Evolutionary conservation across 805 yeast species (phyloP), one percentile per base, ranked within the genome.

Genomic region (Kodamaea kakaduensis): DNA sequence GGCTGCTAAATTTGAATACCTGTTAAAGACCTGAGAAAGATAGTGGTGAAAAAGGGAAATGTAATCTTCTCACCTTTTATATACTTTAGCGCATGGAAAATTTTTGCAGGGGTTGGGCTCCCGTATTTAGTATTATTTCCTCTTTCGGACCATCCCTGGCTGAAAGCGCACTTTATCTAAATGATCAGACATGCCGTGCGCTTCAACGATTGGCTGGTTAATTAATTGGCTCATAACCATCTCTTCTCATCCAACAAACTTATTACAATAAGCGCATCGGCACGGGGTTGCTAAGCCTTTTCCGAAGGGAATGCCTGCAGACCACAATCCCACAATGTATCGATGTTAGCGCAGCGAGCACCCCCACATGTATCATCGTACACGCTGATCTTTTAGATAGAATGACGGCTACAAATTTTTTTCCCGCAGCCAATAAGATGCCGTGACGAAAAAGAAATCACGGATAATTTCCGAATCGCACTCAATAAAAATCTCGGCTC

Each of bases 1-100:
- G 37, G 32, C 31, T 34, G 38, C 27, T 33, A 26, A 16, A 26
- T 20, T n/a, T 27, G 32, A 22, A 6, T n/a, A 15, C 21, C 30
- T 29, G 19, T 17, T 29, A 17, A 24, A 18, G 30, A 29, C 34
- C n/a, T 28, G 31, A 35, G 30, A 35, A 24, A 24, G 29, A 17
- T 24, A 12, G 14, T 25, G 14, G 29, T 12, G 17, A 32, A 34
- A 34, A 27, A 21, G 17, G 37, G 37, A 34, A 34, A 34, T 27
- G 16, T 13, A 27, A 34, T 15, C 31, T 34, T 34, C 37, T 34
- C 37, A 10, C 12, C 9, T 16, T 26, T 16, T 26, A 26, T 26
- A 26, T n/a, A 19, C 22, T 9, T 16, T 16, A 4, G 9, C 19
- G 18, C 19, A 16, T n/a, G 25, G 24, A 21, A 30, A 30, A 30